phyloP scores from a whole-genome alignment of 1,284 basidiomycete genomes.

The Sporisorium reilianum region DNA sequence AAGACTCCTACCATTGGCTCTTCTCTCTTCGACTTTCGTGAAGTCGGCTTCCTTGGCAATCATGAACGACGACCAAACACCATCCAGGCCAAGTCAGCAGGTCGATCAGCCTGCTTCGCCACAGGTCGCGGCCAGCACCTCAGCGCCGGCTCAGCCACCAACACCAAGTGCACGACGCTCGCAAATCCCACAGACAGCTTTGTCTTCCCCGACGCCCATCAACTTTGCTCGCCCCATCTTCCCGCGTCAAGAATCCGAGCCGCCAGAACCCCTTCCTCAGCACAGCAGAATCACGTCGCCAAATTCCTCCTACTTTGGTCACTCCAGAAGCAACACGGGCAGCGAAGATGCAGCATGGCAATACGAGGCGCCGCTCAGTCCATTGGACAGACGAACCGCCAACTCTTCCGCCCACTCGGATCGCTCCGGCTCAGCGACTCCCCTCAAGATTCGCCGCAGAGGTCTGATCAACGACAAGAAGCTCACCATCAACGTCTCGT shows the following conservation, averaged over 20 bases:
- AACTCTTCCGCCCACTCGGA: conserved; percentile 13
- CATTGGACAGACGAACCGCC: conserved; percentile 15
- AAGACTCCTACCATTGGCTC: too few species aligned
- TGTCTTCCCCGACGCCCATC: conserved; percentile 19
- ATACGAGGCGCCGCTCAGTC: conserved; percentile 3
- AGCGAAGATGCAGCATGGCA: conserved; percentile 22
- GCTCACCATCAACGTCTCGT: conserved; percentile 23
- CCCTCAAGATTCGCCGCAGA: conserved; percentile 32
- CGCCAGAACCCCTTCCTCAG: neutral
- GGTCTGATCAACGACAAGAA: conserved; percentile 33
- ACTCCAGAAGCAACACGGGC: neutral
- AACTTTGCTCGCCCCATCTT: conserved; percentile 32
- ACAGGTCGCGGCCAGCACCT: neutral
- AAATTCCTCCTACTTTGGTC: conserved; percentile 11
- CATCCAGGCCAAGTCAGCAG: neutral
- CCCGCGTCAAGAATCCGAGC: neutral
- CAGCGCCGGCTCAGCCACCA: conserved; percentile 1
- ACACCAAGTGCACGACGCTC: conserved; percentile 17
- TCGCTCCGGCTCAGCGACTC: conserved; percentile 6
- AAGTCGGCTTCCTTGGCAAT: neutral
- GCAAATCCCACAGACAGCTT: conserved; percentile 18
- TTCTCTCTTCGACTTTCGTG: too few species aligned
- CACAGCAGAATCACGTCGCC: conserved; percentile 2
- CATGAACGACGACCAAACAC: conserved; percentile 17
- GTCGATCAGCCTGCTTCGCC: neutral